Evolutionary conservation across 192 early-diverging fungal species (phyloP), one percentile per base, ranked within the genome.

Genomic region (Physocladia obscura): DNA sequence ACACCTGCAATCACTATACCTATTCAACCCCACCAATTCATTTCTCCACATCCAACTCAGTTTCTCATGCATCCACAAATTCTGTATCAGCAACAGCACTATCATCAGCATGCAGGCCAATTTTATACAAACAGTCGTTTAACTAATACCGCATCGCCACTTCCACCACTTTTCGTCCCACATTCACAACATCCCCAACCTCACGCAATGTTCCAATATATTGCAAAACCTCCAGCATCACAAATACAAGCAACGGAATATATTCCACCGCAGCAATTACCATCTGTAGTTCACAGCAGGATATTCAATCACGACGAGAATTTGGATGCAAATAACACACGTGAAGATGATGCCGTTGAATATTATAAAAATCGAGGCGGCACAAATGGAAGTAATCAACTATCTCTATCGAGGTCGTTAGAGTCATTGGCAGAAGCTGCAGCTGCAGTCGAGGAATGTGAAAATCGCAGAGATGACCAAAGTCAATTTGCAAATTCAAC

Each of bases 401-500:
- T 65, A 22, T 65, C 63, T 19, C 29, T 65, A 21, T 49, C 44
- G 8, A 48, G 39, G 13, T 65, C 63, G n/a, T 26, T 65, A 29
- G 63, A 22, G 17, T 65, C 63, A 11, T 30, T 65, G 8, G 63
- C 63, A 11, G 63, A 65, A 65, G 63, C 63, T 6, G 63, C 63
- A 8, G 63, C 63, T 6, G 19, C 63, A 8, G 26, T 52, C 3
- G 44, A 63, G 30, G 63, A 52, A 34, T 8, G 21, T 34, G 30
- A 31, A n/a, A n/a, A n/a, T n/a, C n/a, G n/a, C n/a, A n/a, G n/a
- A n/a, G n/a, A n/a, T n/a, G n/a, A n/a, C n/a, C n/a, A n/a, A n/a
- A n/a, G n/a, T n/a, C n/a, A n/a, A n/a, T n/a, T n/a, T n/a, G n/a
- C n/a, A n/a, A n/a, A n/a, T n/a, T n/a, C n/a, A n/a, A n/a, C n/a